Conservation (phyloP, 805 yeast genomes). For the Sugiyamaella qingdaonensis region DNA sequence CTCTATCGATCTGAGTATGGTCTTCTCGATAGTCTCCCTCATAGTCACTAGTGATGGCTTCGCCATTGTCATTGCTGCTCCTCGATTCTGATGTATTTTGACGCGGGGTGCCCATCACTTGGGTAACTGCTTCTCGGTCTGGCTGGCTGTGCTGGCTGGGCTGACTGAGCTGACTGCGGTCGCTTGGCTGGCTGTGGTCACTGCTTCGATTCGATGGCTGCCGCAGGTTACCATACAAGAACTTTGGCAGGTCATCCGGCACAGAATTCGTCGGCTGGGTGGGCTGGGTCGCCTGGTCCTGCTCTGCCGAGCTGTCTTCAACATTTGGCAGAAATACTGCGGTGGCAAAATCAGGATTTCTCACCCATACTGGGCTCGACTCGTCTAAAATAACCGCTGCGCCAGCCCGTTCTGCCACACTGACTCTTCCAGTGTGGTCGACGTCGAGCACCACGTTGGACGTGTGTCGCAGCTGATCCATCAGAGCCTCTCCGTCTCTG, state of each 20-base stretch:
- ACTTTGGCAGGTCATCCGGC: neutral
- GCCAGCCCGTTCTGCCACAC: neutral
- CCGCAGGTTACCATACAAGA: neutral
- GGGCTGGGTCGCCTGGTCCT: neutral
- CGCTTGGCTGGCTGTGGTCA: neutral
- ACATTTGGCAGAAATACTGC: neutral
- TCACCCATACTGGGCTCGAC: neutral
- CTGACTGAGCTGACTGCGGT: too few species aligned
- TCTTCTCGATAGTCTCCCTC: neutral
- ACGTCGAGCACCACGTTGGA: neutral
- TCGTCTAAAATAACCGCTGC: neutral
- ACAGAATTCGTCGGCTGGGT: neutral
- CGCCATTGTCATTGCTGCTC: constrained; percentile 3
- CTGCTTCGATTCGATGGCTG: neutral
- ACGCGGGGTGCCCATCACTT: constrained; percentile 10
- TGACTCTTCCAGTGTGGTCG: neutral
- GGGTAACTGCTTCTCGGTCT: neutral
- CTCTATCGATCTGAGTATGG: neutral
- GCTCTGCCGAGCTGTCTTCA: neutral
- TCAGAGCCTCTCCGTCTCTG: neutral
- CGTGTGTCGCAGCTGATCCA: neutral
- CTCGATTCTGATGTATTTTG: neutral
- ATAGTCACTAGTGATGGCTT: constrained; percentile 3
- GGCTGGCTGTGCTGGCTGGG: neutral
- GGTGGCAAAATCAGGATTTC: neutral